These are phyloP conservation scores for Crithidia bombi DNA, from an alignment of 208 protist species.

Conservation along the genomic window DNA sequence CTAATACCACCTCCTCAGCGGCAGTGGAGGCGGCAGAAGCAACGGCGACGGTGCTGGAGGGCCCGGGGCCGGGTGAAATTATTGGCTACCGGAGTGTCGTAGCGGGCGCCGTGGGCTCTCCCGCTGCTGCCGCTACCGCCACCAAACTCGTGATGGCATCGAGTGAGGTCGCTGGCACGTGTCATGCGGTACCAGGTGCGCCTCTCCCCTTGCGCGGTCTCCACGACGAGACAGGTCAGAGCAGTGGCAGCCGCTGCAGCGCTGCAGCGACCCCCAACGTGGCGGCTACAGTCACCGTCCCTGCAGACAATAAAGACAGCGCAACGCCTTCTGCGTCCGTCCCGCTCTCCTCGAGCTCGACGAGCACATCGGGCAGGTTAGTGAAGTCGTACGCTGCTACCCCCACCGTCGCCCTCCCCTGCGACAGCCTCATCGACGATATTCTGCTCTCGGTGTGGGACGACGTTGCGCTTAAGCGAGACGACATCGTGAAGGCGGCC, in stretches of 20 bases:
- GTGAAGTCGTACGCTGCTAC: slow-evolving; percentile 8
- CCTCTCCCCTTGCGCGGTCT: too few species aligned
- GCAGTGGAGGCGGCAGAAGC: not conserved
- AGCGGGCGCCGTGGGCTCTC: not conserved
- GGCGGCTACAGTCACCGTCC: not conserved
- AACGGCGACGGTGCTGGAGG: slow-evolving; percentile 40
- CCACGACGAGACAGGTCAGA: not conserved
- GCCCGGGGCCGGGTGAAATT: slow-evolving; percentile 59
- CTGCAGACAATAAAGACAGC: not conserved
- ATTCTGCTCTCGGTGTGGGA: slow-evolving; percentile 74
- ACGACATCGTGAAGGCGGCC: slow-evolving; percentile 58
- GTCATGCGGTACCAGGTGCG: too few species aligned
- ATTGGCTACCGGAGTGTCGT: slow-evolving; percentile 36
- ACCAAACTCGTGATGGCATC: not conserved
- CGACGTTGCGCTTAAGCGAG: slow-evolving; percentile 43
- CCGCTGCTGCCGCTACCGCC: not conserved
- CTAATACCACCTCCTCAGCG: too few species aligned
- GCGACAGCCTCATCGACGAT: slow-evolving; percentile 51
- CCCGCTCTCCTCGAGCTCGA: not conserved
- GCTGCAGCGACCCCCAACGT: not conserved
- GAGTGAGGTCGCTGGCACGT: too few species aligned
- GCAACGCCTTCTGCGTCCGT: not conserved
- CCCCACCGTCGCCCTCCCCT: slow-evolving; percentile 40
- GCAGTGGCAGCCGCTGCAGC: not conserved
- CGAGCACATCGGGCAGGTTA: not conserved